These are phyloP conservation scores for Danielozyma ontarioensis DNA, from an alignment of 805 yeast species.

Conservation along the genomic window DNA sequence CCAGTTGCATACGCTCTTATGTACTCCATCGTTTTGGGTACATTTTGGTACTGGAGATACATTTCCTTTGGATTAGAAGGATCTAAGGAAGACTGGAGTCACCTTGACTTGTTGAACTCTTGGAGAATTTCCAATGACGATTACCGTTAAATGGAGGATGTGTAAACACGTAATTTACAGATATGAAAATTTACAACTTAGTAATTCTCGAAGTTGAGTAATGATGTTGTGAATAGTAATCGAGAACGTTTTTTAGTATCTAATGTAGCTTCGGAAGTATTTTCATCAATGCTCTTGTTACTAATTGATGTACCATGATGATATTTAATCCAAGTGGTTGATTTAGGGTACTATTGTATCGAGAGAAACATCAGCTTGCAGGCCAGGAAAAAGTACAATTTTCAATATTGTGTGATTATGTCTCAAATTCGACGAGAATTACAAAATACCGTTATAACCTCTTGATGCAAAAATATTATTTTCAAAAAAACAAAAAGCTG, in stretches of 20 bases:
- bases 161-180: background rate
- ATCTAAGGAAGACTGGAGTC: slow-evolving; percentile 32
- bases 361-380: too few relatives aligned
- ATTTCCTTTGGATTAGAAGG: slow-evolving; percentile 43
- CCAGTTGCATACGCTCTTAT: slow-evolving; percentile 17
- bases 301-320: too few relatives aligned
- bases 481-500: too few relatives aligned
- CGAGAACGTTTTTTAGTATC: background rate
- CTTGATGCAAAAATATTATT: too few relatives aligned
- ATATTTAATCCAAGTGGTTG: too few relatives aligned
- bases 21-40: slow-evolving; percentile 29
- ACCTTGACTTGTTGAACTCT: slow-evolving; percentile 33
- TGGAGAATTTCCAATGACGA: slow-evolving; percentile 41
- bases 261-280: background rate
- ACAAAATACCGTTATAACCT: too few relatives aligned
- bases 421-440: too few relatives aligned
- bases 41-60: slow-evolving; percentile 40
- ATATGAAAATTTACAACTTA: background rate
- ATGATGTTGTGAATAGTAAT: background rate
- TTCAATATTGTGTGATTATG: too few relatives aligned
- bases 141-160: slow-evolving; percentile 12
- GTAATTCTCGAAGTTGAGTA: background rate
- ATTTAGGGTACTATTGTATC: too few relatives aligned
- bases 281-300: background rate
- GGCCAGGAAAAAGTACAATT: too few relatives aligned